Percentiles rank a stretch among this genome's conserved stretches.
Evolutionary conservation across 2,329 filamentous ascomycete species (phyloP).

Genomic region (Ophiostoma pallidulum): DNA sequence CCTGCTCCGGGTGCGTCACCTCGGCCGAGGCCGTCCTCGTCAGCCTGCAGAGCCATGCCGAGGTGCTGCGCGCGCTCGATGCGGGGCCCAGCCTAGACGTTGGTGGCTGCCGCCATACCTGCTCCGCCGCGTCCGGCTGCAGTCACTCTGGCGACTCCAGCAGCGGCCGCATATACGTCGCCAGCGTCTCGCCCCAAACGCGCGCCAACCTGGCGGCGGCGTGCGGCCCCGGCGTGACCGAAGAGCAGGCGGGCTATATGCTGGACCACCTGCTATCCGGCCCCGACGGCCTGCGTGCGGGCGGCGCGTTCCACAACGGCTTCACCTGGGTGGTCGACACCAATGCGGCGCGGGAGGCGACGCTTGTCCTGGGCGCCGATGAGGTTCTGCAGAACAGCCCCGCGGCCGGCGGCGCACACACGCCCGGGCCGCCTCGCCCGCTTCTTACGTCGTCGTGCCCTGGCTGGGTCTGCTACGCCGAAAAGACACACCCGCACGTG

Average conservation of each 20-base stretch:
- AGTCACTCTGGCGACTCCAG: constrained; percentile 46
- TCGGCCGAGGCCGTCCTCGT: constrained; percentile 97
- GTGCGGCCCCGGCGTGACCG: constrained; percentile 61
- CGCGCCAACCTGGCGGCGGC: constrained; percentile 82
- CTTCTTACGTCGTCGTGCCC: constrained; percentile 86
- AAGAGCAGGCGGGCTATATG: constrained; percentile 68
- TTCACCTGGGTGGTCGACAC: constrained; percentile 92
- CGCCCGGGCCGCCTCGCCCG: constrained; percentile 24
- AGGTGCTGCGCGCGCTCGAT: constrained; percentile 79
- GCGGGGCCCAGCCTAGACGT: constrained; percentile 42
- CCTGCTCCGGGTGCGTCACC: constrained; percentile 95
- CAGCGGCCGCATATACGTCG: constrained; percentile 76
- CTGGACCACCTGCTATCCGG: constrained; percentile 71
- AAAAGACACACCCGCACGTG: constrained; percentile 93
- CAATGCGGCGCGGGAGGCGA: constrained; percentile 70
- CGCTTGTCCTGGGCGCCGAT: constrained; percentile 68
- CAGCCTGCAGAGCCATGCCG: constrained; percentile 83
- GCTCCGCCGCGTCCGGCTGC: not conserved
- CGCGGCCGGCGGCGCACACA: constrained; percentile 15
- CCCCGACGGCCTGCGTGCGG: constrained; percentile 55
- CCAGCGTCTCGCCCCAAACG: constrained; percentile 85
- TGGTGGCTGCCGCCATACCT: constrained; percentile 25
- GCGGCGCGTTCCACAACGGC: constrained; percentile 62
- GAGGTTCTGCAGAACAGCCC: constrained; percentile 47
- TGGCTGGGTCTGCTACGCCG: constrained; percentile 97